Conservation (phyloP, 805 yeast species). For the Lipomyces lipofer region DNA sequence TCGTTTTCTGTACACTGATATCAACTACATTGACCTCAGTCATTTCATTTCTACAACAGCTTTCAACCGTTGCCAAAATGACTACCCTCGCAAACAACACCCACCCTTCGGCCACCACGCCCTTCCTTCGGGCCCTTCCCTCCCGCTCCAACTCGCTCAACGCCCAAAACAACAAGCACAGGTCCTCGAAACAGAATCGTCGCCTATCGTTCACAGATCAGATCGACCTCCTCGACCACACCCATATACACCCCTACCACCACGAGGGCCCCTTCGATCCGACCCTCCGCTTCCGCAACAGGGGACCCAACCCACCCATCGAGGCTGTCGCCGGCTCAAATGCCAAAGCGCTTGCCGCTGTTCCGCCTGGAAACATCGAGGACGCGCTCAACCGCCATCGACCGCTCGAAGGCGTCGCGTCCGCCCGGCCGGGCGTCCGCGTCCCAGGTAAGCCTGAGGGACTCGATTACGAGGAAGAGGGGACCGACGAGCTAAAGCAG, state of each 20-base stretch:
- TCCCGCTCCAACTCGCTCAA: not conserved
- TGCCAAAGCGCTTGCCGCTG: slow-evolving; percentile 12
- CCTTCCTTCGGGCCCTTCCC: not conserved
- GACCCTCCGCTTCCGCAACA: slow-evolving; percentile 17
- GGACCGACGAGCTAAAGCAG: slow-evolving; percentile 6
- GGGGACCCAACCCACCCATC: slow-evolving; percentile 17
- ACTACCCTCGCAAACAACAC: too few species aligned
- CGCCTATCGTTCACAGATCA: slow-evolving; percentile 1
- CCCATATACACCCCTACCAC: slow-evolving; percentile 6
- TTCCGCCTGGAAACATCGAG: slow-evolving; percentile 13
- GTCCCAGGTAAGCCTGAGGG: slow-evolving; percentile 20
- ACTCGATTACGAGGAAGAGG: slow-evolving; percentile 19
- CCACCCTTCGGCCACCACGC: too few species aligned
- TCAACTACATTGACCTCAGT: too few species aligned
- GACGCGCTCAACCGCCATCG: slow-evolving; percentile 8
- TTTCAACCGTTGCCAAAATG: too few species aligned
- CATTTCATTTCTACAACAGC: too few species aligned
- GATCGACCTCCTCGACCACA: slow-evolving; percentile 13
- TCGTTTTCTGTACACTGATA: too few species aligned
- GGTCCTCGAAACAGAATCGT: slow-evolving; percentile 3
- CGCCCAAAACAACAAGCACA: not conserved
- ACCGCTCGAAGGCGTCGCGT: slow-evolving; percentile 24
- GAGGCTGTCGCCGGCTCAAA: slow-evolving; percentile 22
- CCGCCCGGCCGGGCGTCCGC: slow-evolving; percentile 1
- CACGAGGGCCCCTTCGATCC: slow-evolving; percentile 31